phyloP scores from a whole-genome alignment of 177 flowering plant species.

The Vitis hybrid region DNA sequence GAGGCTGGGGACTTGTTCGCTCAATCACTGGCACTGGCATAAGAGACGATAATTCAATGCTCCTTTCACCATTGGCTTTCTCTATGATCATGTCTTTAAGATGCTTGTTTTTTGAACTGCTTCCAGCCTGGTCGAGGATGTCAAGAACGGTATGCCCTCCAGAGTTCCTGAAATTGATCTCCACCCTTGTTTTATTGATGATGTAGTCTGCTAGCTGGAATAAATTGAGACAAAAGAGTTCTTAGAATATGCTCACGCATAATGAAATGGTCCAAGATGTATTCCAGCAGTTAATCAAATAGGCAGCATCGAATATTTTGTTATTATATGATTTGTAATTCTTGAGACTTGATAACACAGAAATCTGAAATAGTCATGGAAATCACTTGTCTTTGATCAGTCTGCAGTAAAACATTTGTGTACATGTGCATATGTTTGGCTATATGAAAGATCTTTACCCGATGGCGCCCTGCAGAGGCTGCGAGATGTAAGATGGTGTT shows the following conservation, averaged over 20 bases:
- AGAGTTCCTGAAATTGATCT: neutral
- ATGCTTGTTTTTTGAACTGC: neutral
- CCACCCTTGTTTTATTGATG: neutral
- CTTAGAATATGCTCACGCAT: no score
- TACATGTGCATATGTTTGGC: no score
- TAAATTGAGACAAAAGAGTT: neutral
- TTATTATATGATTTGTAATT: no score
- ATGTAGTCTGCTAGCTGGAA: constrained; percentile 3
- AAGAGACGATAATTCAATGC: neutral
- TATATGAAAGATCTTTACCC: neutral
- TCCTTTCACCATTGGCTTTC: no score
- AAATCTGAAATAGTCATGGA: neutral
- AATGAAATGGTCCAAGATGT: no score
- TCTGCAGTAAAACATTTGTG: no score
- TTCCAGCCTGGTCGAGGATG: neutral
- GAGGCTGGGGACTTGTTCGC: no score
- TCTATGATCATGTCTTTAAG: neutral
- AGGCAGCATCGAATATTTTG: no score
- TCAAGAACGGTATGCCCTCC: constrained; percentile 1
- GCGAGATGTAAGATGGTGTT: constrained; percentile 11
- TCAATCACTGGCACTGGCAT: no score
- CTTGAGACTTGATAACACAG: no score
- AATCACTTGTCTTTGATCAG: no score
- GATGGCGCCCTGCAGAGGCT: neutral
- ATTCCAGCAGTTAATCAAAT: no score